Base-by-base conservation (phyloP, 805 yeast species). In the Wickerhamiella shivajii region DNA sequence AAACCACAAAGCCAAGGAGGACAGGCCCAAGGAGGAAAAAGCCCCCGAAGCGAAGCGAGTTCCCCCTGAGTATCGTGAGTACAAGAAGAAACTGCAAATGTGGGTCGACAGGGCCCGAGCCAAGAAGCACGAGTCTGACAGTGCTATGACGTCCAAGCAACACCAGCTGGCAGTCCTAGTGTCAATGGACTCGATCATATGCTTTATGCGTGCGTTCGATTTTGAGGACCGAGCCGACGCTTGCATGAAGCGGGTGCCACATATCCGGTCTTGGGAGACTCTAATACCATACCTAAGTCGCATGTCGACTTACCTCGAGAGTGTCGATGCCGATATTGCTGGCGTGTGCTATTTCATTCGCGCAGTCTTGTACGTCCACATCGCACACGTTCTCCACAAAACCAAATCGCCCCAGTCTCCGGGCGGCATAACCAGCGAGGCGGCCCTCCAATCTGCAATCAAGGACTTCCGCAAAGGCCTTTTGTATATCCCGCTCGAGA, bases 61-160 rank as follows among this genome's bases (percentile, higher is more conserved):
- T 15, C 38, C 42, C 37, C 43, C 49, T 12, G 48, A 45, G 25
- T 45, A 45, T 32, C 39, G 42, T 16, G 39, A 36, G n/a, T 42
- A 47, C 24, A 41, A 46, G 31, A 34, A 42, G 13, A 41, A 49
- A 34, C 50, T 54, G 49, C 46, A 44, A 29, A 40, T 46, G 9
- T 64, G 68, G 67, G 42, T 53, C 14, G 48, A 48, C 13, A 39
- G 47, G 11, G 64, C 65, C 1, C 48, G 59, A 6, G 41, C 44
- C 6, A 51, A 57, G 37, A 62, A 63, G 39, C 64, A 59, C 44
- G 56, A 53, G 25, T 50, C 61, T 10, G 67, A 63, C 39, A 37
- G 47, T 2, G 53, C 53, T 9, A 43, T 44, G 27, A 35, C 41
- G 9, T 40, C 41, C 3, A 43, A 53, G 6, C 39, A 55, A 30